phyloP scores from a whole-genome alignment of 768 basidiomycete genomes.

The Suillus sp. region DNA sequence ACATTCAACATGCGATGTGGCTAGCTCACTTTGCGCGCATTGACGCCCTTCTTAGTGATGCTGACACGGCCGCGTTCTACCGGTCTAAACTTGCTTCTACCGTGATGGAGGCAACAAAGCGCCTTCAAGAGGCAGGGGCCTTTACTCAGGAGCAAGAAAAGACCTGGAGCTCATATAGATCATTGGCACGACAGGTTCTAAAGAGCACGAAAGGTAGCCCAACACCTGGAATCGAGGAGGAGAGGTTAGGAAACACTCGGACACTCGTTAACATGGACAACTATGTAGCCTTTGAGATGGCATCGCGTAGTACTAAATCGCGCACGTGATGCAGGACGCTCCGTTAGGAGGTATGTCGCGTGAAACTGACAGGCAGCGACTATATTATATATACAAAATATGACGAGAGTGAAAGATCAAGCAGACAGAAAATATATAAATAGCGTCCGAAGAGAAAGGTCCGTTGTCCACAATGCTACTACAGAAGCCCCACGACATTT shows the following conservation, averaged over 20 bases:
- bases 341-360: slow-evolving; percentile 12
- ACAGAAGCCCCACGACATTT: slow-evolving; percentile 12
- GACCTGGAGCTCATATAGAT: slow-evolving; percentile 21
- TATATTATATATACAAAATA: slow-evolving; percentile 16
- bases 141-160: slow-evolving; percentile 19
- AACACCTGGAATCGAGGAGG: slow-evolving; percentile 22
- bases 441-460: slow-evolving; percentile 18
- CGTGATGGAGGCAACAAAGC: slow-evolving; percentile 43
- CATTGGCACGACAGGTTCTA: slow-evolving; percentile 22
- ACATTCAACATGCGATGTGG: slow-evolving; percentile 62
- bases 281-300: slow-evolving; percentile 34
- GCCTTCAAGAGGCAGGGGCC: slow-evolving; percentile 30
- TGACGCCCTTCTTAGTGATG: slow-evolving; percentile 35
- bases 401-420: slow-evolving; percentile 6
- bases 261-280: slow-evolving; percentile 29
- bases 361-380: slow-evolving; percentile 2
- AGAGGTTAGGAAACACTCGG: slow-evolving; percentile 27
- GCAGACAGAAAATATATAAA: slow-evolving; percentile 10
- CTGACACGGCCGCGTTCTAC: slow-evolving; percentile 37
- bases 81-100: slow-evolving; percentile 51
- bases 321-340: slow-evolving; percentile 20
- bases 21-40: slow-evolving; percentile 53
- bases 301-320: slow-evolving; percentile 29
- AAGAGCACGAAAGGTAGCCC: slow-evolving; percentile 18
- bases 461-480: slow-evolving; percentile 9